Conservation (phyloP, 441 rosid species). For the Populus hybrid region DNA sequence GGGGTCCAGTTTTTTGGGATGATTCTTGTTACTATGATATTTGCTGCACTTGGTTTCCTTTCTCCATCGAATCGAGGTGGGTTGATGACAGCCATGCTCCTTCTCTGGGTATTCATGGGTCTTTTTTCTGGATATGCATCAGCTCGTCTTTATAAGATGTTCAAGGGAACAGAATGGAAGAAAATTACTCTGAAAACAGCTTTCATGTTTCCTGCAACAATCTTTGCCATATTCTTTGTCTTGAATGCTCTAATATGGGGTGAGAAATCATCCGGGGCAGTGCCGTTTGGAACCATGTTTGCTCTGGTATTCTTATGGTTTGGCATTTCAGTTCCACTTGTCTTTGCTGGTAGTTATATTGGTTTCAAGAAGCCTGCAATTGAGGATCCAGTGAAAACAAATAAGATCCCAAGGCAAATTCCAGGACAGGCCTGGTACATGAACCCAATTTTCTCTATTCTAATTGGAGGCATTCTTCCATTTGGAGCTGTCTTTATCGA, state of each 20-base stretch:
- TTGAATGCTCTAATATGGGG: conserved; percentile 92
- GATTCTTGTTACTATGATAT: conserved; percentile 86
- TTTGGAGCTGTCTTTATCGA: conserved; percentile 32
- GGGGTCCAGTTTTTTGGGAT: conserved; percentile 96
- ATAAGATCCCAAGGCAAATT: no score
- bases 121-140: conserved; percentile 76
- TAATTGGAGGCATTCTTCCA: no score
- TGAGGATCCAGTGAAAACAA: conserved; percentile 79
- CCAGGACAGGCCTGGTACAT: no score
- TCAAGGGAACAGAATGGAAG: conserved; percentile 91
- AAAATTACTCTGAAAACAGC: conserved; percentile 74
- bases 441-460: no score
- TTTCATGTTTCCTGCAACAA: conserved; percentile 61
- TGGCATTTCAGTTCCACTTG: conserved; percentile 92
- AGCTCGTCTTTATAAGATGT: conserved; percentile 74
- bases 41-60: conserved; percentile 83
- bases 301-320: conserved; percentile 86
- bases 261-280: conserved; percentile 85
- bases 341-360: conserved; percentile 67
- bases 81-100: conserved; percentile 84
- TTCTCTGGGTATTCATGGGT: conserved; percentile 96
- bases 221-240: conserved; percentile 69
- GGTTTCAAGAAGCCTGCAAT: conserved; percentile 70
- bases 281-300: conserved; percentile 93
- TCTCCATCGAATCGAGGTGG: conserved; percentile 96